phyloP scores from a whole-genome alignment of 2,329 filamentous ascomycete species.

The Fusarium sp. region DNA sequence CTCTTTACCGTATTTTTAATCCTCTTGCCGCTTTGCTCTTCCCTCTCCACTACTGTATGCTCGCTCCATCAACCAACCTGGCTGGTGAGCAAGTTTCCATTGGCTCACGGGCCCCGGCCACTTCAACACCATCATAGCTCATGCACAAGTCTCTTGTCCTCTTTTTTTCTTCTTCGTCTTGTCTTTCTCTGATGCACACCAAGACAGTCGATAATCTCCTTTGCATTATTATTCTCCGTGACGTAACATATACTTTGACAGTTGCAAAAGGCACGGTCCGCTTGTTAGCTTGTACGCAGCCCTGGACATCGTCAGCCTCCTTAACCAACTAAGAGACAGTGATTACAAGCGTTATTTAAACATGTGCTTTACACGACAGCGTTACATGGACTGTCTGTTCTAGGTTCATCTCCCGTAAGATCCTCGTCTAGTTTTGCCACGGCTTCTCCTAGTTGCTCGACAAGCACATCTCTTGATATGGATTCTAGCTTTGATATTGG shows the following conservation, averaged over 20 bases:
- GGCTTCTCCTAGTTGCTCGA: constrained; percentile 1
- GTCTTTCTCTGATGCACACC: constrained; percentile 11
- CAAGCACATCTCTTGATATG: constrained; percentile 5
- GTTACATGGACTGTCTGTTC: constrained; percentile 26
- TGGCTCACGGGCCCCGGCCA: constrained; percentile 46
- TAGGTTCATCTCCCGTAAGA: constrained; percentile 29
- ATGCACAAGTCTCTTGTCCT: constrained; percentile 26
- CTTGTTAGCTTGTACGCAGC: constrained; percentile 1
- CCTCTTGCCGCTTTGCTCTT: constrained; percentile 20
- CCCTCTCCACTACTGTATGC: constrained; percentile 29
- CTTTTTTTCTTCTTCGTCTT: neutral
- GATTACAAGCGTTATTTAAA: constrained; percentile 5
- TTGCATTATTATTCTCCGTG: neutral
- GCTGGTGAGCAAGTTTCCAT: constrained; percentile 61
- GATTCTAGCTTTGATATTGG: neutral
- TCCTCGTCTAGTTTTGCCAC: constrained; percentile 29
- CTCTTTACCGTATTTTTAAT: constrained; percentile 4
- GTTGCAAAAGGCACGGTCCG: constrained; percentile 21
- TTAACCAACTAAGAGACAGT: constrained; percentile 19
- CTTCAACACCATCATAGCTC: constrained; percentile 39
- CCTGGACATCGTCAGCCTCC: constrained; percentile 4
- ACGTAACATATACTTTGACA: constrained; percentile 5
- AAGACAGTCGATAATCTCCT: neutral
- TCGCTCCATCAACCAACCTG: constrained; percentile 45
- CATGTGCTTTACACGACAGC: constrained; percentile 12